Percentiles rank a stretch among this genome's conserved stretches.
Conservation (phyloP, 179 eudicot genomes). For the Beta lomatogona region DNA sequence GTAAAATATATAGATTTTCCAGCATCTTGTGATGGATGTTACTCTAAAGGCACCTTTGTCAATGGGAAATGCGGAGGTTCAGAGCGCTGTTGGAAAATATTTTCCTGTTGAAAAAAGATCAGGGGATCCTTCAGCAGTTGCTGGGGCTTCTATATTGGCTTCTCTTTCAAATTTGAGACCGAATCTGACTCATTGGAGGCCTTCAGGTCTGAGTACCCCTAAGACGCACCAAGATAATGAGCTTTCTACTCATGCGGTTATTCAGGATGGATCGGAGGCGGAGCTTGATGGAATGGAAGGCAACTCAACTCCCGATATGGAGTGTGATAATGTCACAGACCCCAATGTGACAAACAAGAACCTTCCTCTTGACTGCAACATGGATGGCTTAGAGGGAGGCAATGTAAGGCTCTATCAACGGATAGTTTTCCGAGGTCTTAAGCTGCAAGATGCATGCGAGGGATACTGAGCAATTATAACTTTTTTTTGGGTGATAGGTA, state of each 20-base stretch:
- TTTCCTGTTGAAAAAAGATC: conserved; percentile 55
- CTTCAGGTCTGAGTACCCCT: conserved; percentile 52
- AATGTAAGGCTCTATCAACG: conserved; percentile 42
- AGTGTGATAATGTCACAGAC: conserved; percentile 57
- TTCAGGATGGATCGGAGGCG: conserved; percentile 64
- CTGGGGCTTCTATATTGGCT: conserved; percentile 89
- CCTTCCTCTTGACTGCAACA: conserved; percentile 49
- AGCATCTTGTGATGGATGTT: conserved; percentile 55
- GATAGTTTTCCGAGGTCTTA: conserved; percentile 21
- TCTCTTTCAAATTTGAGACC: conserved; percentile 71
- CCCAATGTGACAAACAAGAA: conserved; percentile 53
- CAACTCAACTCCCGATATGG: conserved; percentile 62
- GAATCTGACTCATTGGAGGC: conserved; percentile 60
- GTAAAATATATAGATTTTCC: conserved; percentile 58
- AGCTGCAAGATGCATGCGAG: not conserved
- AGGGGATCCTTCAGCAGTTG: conserved; percentile 85
- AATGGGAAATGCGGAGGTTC: conserved; percentile 57
- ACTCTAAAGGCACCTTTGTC: conserved; percentile 63
- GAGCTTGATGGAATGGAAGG: conserved; percentile 77
- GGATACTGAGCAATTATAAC: conserved; percentile 17
- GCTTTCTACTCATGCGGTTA: conserved; percentile 58
- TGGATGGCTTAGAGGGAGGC: conserved; percentile 55
- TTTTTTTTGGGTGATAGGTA: conserved; percentile 36
- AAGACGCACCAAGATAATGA: conserved; percentile 58
- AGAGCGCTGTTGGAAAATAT: conserved; percentile 51